Evolutionary conservation across 495 filamentous ascomycete genomes (phyloP).

Genomic region (Wilcoxina mikolae): DNA sequence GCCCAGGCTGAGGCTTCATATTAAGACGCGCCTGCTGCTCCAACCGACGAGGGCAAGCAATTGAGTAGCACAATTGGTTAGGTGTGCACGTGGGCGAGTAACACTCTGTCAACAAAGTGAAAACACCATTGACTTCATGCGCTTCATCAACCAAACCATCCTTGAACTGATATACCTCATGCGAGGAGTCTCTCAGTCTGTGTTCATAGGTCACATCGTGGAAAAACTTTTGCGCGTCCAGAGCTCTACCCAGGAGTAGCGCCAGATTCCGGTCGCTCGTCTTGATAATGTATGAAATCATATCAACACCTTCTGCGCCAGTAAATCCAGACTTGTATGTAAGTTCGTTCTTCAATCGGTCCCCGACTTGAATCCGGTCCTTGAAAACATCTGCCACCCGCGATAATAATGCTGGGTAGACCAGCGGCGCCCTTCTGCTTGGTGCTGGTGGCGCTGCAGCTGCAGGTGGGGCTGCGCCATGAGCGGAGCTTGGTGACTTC

Average conservation of each 20-base stretch:
- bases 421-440: constrained; percentile 48
- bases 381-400: constrained; percentile 80
- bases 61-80: constrained; percentile 93
- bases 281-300: constrained; percentile 87
- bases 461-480: constrained; percentile 1
- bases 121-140: constrained; percentile 83
- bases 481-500: constrained; percentile 17
- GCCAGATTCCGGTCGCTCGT: constrained; percentile 93
- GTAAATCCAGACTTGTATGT: constrained; percentile 95
- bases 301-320: constrained; percentile 85
- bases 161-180: constrained; percentile 91
- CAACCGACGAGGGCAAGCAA: constrained; percentile 84
- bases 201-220: constrained; percentile 99
- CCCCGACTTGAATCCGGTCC: constrained; percentile 64
- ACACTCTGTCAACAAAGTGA: constrained; percentile 89
- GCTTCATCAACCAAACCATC: constrained; percentile 81
- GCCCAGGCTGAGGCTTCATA: constrained; percentile 73
- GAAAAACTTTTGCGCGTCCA: constrained; percentile 99
- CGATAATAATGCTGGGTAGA: constrained; percentile 86
- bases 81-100: constrained; percentile 95
- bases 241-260: constrained; percentile 74
- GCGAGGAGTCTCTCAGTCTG: constrained; percentile 72
- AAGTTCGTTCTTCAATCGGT: constrained; percentile 89
- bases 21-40: constrained; percentile 92
- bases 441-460: constrained; percentile 20